These are phyloP conservation scores for Pseudogymnoascus sp. DNA, from an alignment of 2,329 filamentous ascomycete genomes.

Conservation along the genomic window DNA sequence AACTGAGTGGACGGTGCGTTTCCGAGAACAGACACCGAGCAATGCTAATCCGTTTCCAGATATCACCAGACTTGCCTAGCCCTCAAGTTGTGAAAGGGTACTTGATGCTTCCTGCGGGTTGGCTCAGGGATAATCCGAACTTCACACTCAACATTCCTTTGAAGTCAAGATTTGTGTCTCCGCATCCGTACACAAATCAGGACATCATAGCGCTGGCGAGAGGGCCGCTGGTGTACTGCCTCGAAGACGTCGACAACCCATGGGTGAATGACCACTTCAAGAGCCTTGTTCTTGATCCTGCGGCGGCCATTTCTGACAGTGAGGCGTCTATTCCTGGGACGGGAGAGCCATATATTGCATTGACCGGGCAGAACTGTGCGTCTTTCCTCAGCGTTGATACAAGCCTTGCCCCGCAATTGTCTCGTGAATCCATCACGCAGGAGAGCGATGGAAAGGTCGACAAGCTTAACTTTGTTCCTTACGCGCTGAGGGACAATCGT, in stretches of 20 bases:
- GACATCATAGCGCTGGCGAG: conserved; percentile 46
- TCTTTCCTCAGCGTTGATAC: conserved; percentile 13
- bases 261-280: conserved; percentile 52
- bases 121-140: conserved; percentile 31
- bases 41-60: conserved; percentile 5
- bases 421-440: neutral
- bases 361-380: conserved; percentile 18
- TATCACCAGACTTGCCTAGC: conserved; percentile 14
- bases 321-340: conserved; percentile 10
- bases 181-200: conserved; percentile 50
- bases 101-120: conserved; percentile 37
- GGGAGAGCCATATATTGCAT: conserved; percentile 18
- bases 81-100: conserved; percentile 41
- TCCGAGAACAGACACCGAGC: neutral
- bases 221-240: conserved; percentile 53
- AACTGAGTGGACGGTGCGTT: conserved; percentile 26
- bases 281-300: conserved; percentile 18
- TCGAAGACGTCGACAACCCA: conserved; percentile 50
- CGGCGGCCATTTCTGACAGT: conserved; percentile 15
- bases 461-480: conserved; percentile 45
- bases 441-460: conserved; percentile 21
- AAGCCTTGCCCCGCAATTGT: conserved; percentile 9
- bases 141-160: conserved; percentile 43
- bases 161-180: conserved; percentile 40
- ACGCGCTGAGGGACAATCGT: conserved; percentile 47